Conservation (phyloP, 129 eudicot species). For the Mikania micrantha region DNA sequence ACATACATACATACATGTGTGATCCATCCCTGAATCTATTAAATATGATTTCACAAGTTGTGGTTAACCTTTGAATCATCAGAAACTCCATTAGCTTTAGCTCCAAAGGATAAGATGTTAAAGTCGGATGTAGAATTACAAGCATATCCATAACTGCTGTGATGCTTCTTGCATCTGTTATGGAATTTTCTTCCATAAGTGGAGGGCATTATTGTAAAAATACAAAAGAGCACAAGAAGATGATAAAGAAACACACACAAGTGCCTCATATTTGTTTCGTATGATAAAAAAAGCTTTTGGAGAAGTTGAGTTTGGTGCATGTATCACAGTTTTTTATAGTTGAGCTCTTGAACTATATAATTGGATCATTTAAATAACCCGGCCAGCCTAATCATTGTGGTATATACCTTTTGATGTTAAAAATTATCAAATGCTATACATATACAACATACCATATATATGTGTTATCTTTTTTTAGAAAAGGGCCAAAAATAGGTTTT, state of each 20-base stretch:
- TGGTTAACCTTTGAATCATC: slow-evolving; percentile 73
- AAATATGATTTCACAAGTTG: neutral
- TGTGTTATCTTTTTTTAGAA: no score
- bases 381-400: slow-evolving; percentile 19
- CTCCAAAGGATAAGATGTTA: slow-evolving; percentile 63
- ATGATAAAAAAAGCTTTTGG: neutral
- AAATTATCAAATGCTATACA: no score
- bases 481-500: no score
- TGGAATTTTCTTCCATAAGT: slow-evolving; percentile 26
- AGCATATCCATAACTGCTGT: slow-evolving; percentile 6
- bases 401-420: no score
- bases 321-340: slow-evolving; percentile 16
- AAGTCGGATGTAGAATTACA: slow-evolving; percentile 28
- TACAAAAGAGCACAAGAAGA: slow-evolving; percentile 12
- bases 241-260: slow-evolving; percentile 9
- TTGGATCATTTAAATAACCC: slow-evolving; percentile 3
- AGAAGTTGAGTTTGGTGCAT: slow-evolving; percentile 6
- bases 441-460: no score
- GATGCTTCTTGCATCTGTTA: slow-evolving; percentile 28
- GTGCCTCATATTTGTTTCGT: slow-evolving; percentile 19
- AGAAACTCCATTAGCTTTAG: slow-evolving; percentile 73
- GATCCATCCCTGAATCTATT: neutral
- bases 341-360: slow-evolving; percentile 12
- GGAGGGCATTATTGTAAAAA: slow-evolving; percentile 13
- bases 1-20: no score